A percentile compares a stretch with the other conserved stretches of the same genome.
These are phyloP conservation scores for Beauveria pseudobassiana DNA, from an alignment of 2,329 filamentous ascomycete species.

Conservation along the genomic window DNA sequence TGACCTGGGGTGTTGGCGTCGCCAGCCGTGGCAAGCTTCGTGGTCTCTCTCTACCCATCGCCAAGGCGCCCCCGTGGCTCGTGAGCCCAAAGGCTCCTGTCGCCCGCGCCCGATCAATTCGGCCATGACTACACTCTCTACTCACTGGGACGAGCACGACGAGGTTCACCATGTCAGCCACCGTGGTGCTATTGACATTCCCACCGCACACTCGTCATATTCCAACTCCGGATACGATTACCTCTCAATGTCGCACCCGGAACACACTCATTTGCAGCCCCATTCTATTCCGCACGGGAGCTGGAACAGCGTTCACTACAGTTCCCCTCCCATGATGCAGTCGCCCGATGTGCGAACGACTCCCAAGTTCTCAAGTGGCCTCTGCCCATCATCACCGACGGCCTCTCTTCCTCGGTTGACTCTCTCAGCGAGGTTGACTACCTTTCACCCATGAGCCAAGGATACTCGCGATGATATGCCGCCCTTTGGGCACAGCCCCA, in stretches of 20 bases:
- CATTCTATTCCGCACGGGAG: constrained; percentile 32
- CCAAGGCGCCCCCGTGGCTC: constrained; percentile 51
- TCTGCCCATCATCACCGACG: constrained; percentile 40
- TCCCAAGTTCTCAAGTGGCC: constrained; percentile 37
- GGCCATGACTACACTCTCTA: constrained; percentile 24
- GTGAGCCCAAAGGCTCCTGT: constrained; percentile 37
- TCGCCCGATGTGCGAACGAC: constrained; percentile 22
- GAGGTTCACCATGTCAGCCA: constrained; percentile 22
- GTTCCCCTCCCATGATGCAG: constrained; percentile 29
- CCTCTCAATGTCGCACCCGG: constrained; percentile 42
- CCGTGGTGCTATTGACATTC: constrained; percentile 29
- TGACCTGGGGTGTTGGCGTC: constrained; percentile 95
- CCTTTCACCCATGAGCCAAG: constrained; percentile 51
- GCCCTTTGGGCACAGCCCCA: constrained; percentile 46
- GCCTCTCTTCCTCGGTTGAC: constrained; percentile 48
- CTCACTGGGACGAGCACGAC: constrained; percentile 25
- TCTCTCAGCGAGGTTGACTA: constrained; percentile 57
- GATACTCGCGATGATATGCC: constrained; percentile 50
- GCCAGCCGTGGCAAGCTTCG: constrained; percentile 92
- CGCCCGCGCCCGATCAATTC: constrained; percentile 38
- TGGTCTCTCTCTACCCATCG: constrained; percentile 70
- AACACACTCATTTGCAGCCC: constrained; percentile 20
- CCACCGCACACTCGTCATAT: constrained; percentile 21
- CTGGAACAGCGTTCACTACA: constrained; percentile 42
- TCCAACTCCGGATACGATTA: constrained; percentile 36